phyloP scores from a whole-genome alignment of 108 stramenopile genomes.

The Fragilariopsis cylindrus region DNA sequence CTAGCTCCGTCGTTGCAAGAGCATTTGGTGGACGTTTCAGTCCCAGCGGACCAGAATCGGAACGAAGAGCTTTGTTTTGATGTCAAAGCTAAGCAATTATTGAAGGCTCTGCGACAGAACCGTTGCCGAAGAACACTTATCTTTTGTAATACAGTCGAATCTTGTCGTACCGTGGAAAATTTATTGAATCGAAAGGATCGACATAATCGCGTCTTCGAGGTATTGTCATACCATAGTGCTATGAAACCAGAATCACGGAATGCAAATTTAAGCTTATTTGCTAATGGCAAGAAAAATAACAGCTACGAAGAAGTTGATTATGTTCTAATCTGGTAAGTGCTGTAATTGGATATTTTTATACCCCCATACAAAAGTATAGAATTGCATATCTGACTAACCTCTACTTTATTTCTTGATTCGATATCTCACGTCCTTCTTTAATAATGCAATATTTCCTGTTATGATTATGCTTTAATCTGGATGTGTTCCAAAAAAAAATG shows the following conservation, averaged over 20 bases:
- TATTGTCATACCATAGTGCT: slow-evolving; percentile 84
- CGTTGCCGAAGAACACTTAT: slow-evolving; percentile 85
- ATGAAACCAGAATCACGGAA: slow-evolving; percentile 70
- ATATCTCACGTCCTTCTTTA: too few relatives aligned
- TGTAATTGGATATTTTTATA: not conserved
- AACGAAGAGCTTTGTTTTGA: slow-evolving; percentile 74
- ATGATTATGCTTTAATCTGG: too few relatives aligned
- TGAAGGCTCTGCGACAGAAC: slow-evolving; percentile 66
- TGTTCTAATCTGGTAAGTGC: slow-evolving; percentile 73
- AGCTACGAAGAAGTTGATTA: slow-evolving; percentile 47
- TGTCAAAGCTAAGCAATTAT: slow-evolving; percentile 81
- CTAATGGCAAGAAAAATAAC: slow-evolving; percentile 41
- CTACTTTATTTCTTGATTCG: too few relatives aligned
- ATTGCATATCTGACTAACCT: too few relatives aligned
- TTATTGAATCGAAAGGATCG: slow-evolving; percentile 82
- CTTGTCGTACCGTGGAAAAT: slow-evolving; percentile 92
- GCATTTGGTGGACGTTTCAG: slow-evolving; percentile 85
- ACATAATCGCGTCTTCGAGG: slow-evolving; percentile 48
- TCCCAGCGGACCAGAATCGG: slow-evolving; percentile 61
- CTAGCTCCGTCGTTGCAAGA: slow-evolving; percentile 72
- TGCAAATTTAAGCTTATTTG: slow-evolving; percentile 61
- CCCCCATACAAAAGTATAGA: too few relatives aligned
- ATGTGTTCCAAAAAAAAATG: too few relatives aligned
- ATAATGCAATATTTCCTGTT: too few relatives aligned
- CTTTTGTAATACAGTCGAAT: slow-evolving; percentile 97